Evolutionary conservation across 2,329 filamentous ascomycete species (phyloP), one percentile per base, ranked within the genome.

Genomic region (Trichoderma sp.): DNA sequence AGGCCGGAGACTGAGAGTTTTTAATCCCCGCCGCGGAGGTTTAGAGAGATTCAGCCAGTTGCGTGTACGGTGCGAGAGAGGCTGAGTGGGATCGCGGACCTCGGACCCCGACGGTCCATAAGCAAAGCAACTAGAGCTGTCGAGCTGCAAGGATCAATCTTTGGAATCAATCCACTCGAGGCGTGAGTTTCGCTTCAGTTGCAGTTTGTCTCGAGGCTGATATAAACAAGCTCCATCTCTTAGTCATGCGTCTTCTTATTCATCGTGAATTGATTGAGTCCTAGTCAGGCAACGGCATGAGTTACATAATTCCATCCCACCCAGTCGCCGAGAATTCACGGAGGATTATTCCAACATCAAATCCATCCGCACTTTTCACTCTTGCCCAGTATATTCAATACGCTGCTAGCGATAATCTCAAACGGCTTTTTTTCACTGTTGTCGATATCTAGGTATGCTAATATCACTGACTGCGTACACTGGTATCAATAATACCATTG

Each of bases 291-390:
- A 12, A 21, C 43, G n/a, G 43, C n/a, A 21, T 24, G 43, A 47
- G 43, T 51, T 51, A 51, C 43, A 21, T 32, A 39, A 32, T 32
- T 53, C 28, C 64, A 67, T 69, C 65, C 65, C 65, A 60, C 65
- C 11, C 3, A n/a, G 26, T 18, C 26, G 26, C 56, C 53, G 53
- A 68, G 5, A 26, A 39, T 39, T 26, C 63, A 56, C 24, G 11
- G 28, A 11, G 14, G 24, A 18, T 14, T 0, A 6, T n/a, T 11
- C n/a, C 14, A 11, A 28, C 26, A 11, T 21, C 43, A 47, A 47
- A 21, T 21, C n/a, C 18, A 47, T 47, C 43, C 43, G 18, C 18
- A 21, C 43, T 21, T 7, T 47, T n/a, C 43, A 47, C 8, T 47
- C 43, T 4, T 47, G 1, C 8, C 4, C 1, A 47, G 43, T 18